Percentiles rank a stretch among this genome's conserved stretches.
phyloP scores from a whole-genome alignment of 1,139 yeast genomes.

The Yamadazyma kanchanaburiensis region DNA sequence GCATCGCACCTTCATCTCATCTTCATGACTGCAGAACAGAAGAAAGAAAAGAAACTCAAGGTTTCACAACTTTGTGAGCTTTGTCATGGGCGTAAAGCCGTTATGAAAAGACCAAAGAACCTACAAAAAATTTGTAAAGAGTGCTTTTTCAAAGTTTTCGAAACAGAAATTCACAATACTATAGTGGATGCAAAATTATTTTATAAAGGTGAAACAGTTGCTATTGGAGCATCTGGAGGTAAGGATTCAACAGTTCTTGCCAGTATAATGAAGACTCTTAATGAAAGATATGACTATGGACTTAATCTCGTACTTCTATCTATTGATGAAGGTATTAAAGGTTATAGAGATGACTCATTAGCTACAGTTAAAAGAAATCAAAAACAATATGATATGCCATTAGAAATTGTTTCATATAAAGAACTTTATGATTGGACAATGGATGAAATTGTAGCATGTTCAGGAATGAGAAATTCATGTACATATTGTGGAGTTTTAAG shows the following conservation, averaged over 20 bases:
- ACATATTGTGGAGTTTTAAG: slow-evolving; percentile 97
- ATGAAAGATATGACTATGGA: slow-evolving; percentile 86
- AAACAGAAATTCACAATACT: slow-evolving; percentile 92
- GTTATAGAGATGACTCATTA: slow-evolving; percentile 93
- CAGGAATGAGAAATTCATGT: slow-evolving; percentile 92
- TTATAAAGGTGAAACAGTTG: slow-evolving; percentile 77
- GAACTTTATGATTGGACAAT: slow-evolving; percentile 95
- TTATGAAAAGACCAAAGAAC: slow-evolving; percentile 88
- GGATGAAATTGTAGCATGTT: slow-evolving; percentile 96
- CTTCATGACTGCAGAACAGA: slow-evolving; percentile 9
- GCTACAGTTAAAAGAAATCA: slow-evolving; percentile 96
- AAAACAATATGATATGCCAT: slow-evolving; percentile 80
- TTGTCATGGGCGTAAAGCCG: slow-evolving; percentile 83
- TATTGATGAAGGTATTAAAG: slow-evolving; percentile 95
- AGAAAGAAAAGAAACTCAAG: slow-evolving; percentile 30
- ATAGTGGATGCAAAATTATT: slow-evolving; percentile 70
- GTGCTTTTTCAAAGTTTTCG: slow-evolving; percentile 88
- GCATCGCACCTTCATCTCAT: too few relatives aligned
- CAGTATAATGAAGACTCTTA: slow-evolving; percentile 77
- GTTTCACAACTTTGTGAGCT: slow-evolving; percentile 65
- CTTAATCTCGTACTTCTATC: slow-evolving; percentile 76
- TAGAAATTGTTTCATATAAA: slow-evolving; percentile 85
- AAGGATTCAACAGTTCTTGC: slow-evolving; percentile 97
- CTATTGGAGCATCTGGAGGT: slow-evolving; percentile 98
- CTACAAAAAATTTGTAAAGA: slow-evolving; percentile 87